These are phyloP conservation scores for Backusella circina DNA, from an alignment of 192 early-diverging fungal genomes.

Conservation along the genomic window DNA sequence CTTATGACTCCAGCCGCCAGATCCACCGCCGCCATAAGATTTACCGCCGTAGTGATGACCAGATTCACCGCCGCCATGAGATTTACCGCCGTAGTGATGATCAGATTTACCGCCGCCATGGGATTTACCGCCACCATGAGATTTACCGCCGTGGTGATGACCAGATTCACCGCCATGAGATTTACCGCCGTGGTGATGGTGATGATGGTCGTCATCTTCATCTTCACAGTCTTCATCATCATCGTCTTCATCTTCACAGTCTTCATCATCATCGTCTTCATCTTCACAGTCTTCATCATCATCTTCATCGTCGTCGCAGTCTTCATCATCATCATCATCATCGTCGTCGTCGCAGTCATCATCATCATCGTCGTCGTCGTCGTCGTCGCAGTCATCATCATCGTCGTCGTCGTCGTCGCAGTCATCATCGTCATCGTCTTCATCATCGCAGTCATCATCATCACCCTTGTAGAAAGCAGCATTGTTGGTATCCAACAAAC, in stretches of 20 bases:
- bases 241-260: background rate
- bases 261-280: background rate
- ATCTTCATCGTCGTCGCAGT: background rate
- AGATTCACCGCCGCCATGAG: background rate
- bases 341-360: background rate
- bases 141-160: background rate
- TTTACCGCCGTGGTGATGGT: background rate
- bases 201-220: background rate
- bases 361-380: background rate
- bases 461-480: conserved; percentile 12
- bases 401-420: background rate
- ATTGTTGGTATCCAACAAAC: conserved; percentile 9
- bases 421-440: background rate
- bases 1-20: background rate
- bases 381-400: background rate
- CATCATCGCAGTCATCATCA: background rate
- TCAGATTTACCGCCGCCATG: background rate
- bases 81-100: background rate
- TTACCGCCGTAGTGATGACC: background rate
- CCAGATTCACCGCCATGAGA: background rate
- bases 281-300: background rate
- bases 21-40: background rate
- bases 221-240: background rate
- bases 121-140: background rate
- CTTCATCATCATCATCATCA: background rate